phyloP scores from a whole-genome alignment of 1,284 basidiomycete genomes.

The Dichomitus squalens region DNA sequence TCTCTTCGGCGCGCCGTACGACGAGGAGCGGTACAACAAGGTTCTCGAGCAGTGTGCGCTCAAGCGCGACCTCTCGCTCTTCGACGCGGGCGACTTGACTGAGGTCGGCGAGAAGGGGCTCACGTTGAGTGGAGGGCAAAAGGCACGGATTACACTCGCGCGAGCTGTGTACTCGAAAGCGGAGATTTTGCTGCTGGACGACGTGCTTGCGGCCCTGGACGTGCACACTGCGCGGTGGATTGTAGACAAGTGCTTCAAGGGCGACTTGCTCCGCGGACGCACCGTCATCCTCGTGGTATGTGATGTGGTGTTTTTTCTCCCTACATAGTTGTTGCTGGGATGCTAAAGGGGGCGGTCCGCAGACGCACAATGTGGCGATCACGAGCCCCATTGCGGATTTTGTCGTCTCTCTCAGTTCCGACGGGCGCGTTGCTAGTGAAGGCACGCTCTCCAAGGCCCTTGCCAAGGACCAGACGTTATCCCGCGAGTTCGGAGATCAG shows the following conservation, averaged over 20 bases:
- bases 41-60: slow-evolving; percentile 65
- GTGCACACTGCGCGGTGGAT: slow-evolving; percentile 77
- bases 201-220: slow-evolving; percentile 60
- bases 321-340: too few species aligned
- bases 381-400: slow-evolving; percentile 64
- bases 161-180: slow-evolving; percentile 70
- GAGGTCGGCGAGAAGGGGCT: slow-evolving; percentile 72
- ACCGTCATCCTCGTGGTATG: slow-evolving; percentile 75
- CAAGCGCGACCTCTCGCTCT: slow-evolving; percentile 61
- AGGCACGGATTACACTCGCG: slow-evolving; percentile 73
- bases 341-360: background rate
- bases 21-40: slow-evolving; percentile 47
- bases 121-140: slow-evolving; percentile 74
- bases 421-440: slow-evolving; percentile 52
- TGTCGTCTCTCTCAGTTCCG: slow-evolving; percentile 56
- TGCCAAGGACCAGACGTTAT: slow-evolving; percentile 41
- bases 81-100: slow-evolving; percentile 74
- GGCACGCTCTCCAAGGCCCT: slow-evolving; percentile 51
- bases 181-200: slow-evolving; percentile 65
- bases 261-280: slow-evolving; percentile 66
- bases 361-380: slow-evolving; percentile 77
- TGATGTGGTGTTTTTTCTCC: background rate
- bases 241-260: slow-evolving; percentile 73
- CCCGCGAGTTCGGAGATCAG: slow-evolving; percentile 43
- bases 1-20: slow-evolving; percentile 44